Base-by-base conservation (phyloP, 257 asterid species). In the Jacaranda copaia region DNA sequence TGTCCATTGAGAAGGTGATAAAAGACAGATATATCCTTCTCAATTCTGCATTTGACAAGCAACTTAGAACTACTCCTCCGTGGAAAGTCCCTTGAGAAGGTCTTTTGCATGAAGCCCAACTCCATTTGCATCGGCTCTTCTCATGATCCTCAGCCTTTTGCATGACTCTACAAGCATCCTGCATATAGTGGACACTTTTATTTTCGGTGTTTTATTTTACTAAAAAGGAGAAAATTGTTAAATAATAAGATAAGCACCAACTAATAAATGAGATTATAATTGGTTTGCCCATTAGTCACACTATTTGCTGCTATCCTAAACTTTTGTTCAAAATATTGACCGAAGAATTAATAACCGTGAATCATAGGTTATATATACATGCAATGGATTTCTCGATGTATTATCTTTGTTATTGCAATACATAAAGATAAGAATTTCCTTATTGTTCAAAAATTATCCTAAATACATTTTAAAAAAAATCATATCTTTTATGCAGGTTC, bases 161-260 rank as follows among this genome's bases (percentile, higher is more conserved):
- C 96, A 90, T 0, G 93, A 84, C 60, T 88, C 96, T 48, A 46
- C 62, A 77, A 92, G 90, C 96, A 92, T 90, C 82, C 97, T 92
- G 71, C 76, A 80, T 49, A 70, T 57, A 5, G 8, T 8, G 51
- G 7, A 16, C 20, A 38, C 60, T 45, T 61, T 52, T 8, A 51
- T 57, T 59, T 65, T 49, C 12, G 13, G 38, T 3, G 57, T 39
- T 16, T 55, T 13, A 15, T 65, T 18, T 36, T 9, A 14, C 0
- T 10, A 46, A 45, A 72, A 59, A 58, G 20, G 13, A 45, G 20
- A 68, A 66, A 45, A 8, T 8, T 16, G 3, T 9, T 57, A 18
- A 8, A 53, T 5, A 4, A 48, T 48, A 48, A 4, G 15, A 8
- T 48, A 1, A 2, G 3, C 52, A 8, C 32, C 52, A 5, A 2